Conservation (phyloP, 2,329 filamentous ascomycete genomes). For the Beauveria brongniartii region DNA sequence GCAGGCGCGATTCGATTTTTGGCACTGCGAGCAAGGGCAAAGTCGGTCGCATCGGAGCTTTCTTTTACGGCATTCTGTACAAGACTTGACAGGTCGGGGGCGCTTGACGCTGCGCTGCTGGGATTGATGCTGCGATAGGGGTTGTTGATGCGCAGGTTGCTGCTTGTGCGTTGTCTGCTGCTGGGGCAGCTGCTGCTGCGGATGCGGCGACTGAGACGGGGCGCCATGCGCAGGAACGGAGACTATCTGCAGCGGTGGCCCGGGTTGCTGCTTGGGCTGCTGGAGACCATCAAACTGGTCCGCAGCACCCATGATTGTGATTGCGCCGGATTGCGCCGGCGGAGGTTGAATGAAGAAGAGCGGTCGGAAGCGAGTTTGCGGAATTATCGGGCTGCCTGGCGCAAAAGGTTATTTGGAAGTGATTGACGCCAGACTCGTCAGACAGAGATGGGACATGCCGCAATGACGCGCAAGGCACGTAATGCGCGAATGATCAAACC, state of each 20-base stretch:
- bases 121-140: conserved; percentile 10
- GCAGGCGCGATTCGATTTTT: conserved; percentile 46
- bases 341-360: too few species aligned
- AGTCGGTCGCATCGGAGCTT: conserved; percentile 49
- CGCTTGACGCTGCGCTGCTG: conserved; percentile 42
- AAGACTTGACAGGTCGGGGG: conserved; percentile 47
- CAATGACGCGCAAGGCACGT: neutral
- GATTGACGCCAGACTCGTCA: neutral
- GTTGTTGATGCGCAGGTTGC: conserved; percentile 14
- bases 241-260: neutral
- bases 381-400: neutral
- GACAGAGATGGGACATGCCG: conserved; percentile 3
- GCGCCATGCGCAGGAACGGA: neutral
- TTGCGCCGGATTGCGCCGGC: neutral
- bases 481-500: neutral
- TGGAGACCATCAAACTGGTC: neutral
- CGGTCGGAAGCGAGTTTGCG: neutral
- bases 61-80: conserved; percentile 48
- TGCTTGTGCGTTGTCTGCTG: conserved; percentile 6
- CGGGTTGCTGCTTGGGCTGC: conserved; percentile 3
- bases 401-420: neutral
- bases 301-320: conserved; percentile 1
- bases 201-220: neutral
- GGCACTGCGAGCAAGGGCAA: conserved; percentile 50
- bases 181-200: neutral